Evolutionary conservation across 2,329 filamentous ascomycete species (phyloP).

Genomic region (Colletotrichum sp.): DNA sequence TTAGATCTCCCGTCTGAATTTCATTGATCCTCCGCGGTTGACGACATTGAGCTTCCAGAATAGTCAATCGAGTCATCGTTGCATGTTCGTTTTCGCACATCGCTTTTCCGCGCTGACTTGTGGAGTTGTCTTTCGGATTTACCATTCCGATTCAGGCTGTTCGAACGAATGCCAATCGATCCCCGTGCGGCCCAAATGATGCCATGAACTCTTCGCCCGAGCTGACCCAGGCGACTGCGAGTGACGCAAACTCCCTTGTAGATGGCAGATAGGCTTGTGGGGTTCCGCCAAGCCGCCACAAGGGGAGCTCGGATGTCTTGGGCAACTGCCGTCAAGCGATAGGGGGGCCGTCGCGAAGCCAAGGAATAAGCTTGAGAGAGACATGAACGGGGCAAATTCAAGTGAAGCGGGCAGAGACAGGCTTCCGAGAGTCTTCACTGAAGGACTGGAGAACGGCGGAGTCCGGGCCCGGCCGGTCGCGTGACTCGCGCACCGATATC

Average conservation of each 20-base stretch:
- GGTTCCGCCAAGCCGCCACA: conserved; percentile 6
- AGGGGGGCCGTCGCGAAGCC: not conserved
- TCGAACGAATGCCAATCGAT: not conserved
- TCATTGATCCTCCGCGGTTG: not conserved
- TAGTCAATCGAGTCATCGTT: not conserved
- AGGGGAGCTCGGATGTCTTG: not conserved
- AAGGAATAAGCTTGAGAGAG: not conserved
- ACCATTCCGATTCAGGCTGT: not conserved
- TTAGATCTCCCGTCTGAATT: not conserved
- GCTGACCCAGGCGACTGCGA: not conserved
- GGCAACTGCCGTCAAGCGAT: not conserved
- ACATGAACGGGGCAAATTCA: not conserved
- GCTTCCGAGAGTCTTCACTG: not conserved
- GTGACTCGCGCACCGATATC: not conserved
- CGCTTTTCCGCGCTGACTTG: not conserved
- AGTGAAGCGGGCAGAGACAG: not conserved
- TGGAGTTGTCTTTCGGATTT: not conserved
- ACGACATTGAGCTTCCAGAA: not conserved
- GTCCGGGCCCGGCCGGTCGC: not conserved
- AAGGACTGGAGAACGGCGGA: not conserved
- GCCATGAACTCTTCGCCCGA: not conserved
- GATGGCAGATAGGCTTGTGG: not conserved
- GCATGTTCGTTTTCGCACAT: not conserved
- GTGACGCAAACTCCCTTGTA: not conserved
- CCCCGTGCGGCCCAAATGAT: not conserved